Base-by-base conservation (phyloP, 1,139 yeast species). In the Kluyveromyces sp. region DNA sequence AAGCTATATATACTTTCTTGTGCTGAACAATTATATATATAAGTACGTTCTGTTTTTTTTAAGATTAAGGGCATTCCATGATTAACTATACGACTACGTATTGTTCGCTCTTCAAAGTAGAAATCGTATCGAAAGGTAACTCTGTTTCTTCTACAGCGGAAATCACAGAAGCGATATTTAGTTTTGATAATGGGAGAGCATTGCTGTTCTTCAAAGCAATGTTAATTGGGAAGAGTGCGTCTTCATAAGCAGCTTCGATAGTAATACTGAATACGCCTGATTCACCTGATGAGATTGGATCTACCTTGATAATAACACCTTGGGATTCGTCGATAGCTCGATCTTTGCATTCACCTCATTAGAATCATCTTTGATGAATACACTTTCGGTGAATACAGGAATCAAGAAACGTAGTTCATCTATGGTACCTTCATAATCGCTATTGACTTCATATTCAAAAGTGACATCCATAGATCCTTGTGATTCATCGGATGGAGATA, bases 211-310 rank as follows among this genome's bases (percentile, higher is more conserved):
- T 54, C 50, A 66, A 65, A 31, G 58, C 55, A 37, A 87, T 76
- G 56, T 79, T 79, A 75, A 92, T 80, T 52, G 98, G 98, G 85
- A 89, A 90, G 60, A 92, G 73, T 25, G 82, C 77, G 53, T 89
- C 96, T 66, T 92, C 97, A 50, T 78, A 81, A 43, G 73, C 80
- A 6, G 83, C 85, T 53, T 82, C 83, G 50, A 89, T 79, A 10
- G 81, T 67, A 62, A 90, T 83, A 63, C 87, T 95, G 65, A 92
- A 82, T 37, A 89, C 79, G 27, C 95, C 96, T 41, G 77, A 73
- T 21, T 74, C 73, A 43, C 76, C 78, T 25, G 74, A 63, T 10
- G 71, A 61, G 43, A 81, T 66, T n/a, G 70, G 64, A 3, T 69
- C 72, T 41, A 83, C 66, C 44, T 74, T 73, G 59, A 84, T 74